Percentiles rank a stretch among this genome's conserved stretches.
Evolutionary conservation across 495 filamentous ascomycete genomes (phyloP).

Genomic region (Aspergillus steynii): DNA sequence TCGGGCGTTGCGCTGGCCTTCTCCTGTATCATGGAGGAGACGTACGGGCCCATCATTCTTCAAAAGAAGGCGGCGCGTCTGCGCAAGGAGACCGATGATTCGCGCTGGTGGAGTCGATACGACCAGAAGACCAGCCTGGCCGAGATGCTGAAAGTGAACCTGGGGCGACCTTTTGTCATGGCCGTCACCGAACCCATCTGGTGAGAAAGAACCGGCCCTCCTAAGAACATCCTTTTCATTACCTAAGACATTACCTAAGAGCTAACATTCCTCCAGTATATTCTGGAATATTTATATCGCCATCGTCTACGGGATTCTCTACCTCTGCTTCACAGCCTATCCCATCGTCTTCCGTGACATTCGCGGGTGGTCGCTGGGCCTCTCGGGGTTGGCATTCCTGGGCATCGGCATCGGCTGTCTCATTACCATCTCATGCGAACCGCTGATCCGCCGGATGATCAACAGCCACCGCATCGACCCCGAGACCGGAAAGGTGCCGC

Average conservation of each 20-base stretch:
- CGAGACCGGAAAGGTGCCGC: slow-evolving; percentile 60
- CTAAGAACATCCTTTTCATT: neutral
- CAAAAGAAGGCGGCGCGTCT: slow-evolving; percentile 64
- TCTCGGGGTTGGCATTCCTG: slow-evolving; percentile 70
- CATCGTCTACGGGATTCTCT: slow-evolving; percentile 69
- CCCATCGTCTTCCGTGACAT: slow-evolving; percentile 74
- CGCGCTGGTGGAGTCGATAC: slow-evolving; percentile 75
- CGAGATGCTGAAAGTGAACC: slow-evolving; percentile 64
- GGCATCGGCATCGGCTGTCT: slow-evolving; percentile 74
- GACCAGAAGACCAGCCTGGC: slow-evolving; percentile 60
- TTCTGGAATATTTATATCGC: slow-evolving; percentile 78
- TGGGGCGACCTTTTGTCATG: slow-evolving; percentile 77
- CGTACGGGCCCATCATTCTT: slow-evolving; percentile 75
- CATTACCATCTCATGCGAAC: slow-evolving; percentile 63
- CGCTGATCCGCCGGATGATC: slow-evolving; percentile 69
- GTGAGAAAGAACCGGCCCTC: slow-evolving; percentile 32
- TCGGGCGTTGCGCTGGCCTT: slow-evolving; percentile 55
- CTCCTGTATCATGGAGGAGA: slow-evolving; percentile 61
- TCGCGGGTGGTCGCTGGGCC: slow-evolving; percentile 70
- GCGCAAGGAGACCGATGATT: slow-evolving; percentile 74
- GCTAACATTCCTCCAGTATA: slow-evolving; percentile 36
- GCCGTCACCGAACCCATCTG: slow-evolving; percentile 81
- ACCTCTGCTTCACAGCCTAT: slow-evolving; percentile 81
- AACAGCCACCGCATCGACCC: slow-evolving; percentile 67
- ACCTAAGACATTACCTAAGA: neutral